Evolutionary conservation across 352 stramenopile species (phyloP).

Genomic region (Phytophthora sansomeana): DNA sequence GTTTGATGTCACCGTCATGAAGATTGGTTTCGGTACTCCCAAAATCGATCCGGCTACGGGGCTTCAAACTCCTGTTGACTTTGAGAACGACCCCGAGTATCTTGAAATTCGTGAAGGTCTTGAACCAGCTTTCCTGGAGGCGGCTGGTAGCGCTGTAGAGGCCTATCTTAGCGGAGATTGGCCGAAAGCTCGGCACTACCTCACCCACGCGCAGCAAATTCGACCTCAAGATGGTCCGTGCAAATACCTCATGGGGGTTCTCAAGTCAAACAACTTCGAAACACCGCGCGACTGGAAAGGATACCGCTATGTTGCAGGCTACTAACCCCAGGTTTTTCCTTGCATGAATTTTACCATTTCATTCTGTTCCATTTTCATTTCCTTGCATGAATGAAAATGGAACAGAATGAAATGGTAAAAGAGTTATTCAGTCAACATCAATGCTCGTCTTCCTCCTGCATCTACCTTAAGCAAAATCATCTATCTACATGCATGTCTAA

Average conservation of each 20-base stretch:
- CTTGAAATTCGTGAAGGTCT: constrained; percentile 85
- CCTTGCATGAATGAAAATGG: too few relatives aligned
- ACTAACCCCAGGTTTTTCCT: constrained; percentile 51
- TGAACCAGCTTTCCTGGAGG: constrained; percentile 84
- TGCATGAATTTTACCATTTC: too few relatives aligned
- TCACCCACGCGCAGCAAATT: constrained; percentile 77
- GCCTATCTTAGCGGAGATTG: constrained; percentile 80
- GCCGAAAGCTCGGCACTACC: constrained; percentile 77
- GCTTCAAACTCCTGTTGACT: constrained; percentile 75
- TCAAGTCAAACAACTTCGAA: constrained; percentile 85
- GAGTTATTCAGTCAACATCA: constrained; percentile 6
- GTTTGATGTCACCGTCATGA: constrained; percentile 87
- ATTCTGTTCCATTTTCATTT: too few relatives aligned
- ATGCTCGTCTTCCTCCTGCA: constrained; percentile 15
- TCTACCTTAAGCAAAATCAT: constrained; percentile 19
- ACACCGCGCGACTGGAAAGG: constrained; percentile 93
- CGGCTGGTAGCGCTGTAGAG: constrained; percentile 68
- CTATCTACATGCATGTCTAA: constrained; percentile 22
- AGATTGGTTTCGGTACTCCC: constrained; percentile 76
- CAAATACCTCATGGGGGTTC: constrained; percentile 91
- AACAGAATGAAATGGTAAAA: constrained; percentile 1
- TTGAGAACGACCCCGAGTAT: constrained; percentile 86
- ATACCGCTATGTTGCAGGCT: constrained; percentile 90
- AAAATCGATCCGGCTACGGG: constrained; percentile 71
- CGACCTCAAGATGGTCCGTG: constrained; percentile 90